phyloP scores from a whole-genome alignment of 805 yeast species.

The Yarrowia porcina region DNA sequence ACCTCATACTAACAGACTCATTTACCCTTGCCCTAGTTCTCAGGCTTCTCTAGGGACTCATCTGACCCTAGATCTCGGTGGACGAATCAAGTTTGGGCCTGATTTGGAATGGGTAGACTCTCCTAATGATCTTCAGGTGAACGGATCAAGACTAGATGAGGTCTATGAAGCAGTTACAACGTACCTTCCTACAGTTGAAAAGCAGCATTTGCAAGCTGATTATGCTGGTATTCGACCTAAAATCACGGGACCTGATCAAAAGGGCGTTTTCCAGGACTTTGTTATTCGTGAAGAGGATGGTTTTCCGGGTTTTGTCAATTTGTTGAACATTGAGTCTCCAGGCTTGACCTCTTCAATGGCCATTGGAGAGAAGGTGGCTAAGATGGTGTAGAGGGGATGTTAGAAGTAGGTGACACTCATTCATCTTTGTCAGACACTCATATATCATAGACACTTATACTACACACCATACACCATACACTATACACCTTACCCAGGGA shows the following conservation, averaged over 20 bases:
- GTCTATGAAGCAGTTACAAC: slow-evolving; percentile 58
- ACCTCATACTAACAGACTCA: slow-evolving; percentile 52
- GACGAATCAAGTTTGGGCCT: slow-evolving; percentile 80
- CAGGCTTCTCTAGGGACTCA: slow-evolving; percentile 82
- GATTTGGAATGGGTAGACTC: slow-evolving; percentile 74
- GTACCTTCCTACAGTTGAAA: slow-evolving; percentile 61
- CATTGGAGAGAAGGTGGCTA: slow-evolving; percentile 66
- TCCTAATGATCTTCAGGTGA: slow-evolving; percentile 37
- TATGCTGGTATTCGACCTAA: slow-evolving; percentile 88
- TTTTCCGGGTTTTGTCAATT: slow-evolving; percentile 72
- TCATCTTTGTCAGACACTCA: too few species aligned
- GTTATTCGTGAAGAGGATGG: slow-evolving; percentile 66
- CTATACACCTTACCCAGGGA: too few species aligned
- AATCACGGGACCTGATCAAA: slow-evolving; percentile 46
- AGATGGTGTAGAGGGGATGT: too few species aligned
- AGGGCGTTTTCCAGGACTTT: slow-evolving; percentile 62
- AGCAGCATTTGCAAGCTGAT: slow-evolving; percentile 55
- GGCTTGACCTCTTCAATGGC: slow-evolving; percentile 83
- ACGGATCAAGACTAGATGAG: slow-evolving; percentile 44
- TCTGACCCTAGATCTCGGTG: slow-evolving; percentile 76
- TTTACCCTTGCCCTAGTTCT: slow-evolving; percentile 80
- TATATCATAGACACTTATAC: too few species aligned
- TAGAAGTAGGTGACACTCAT: too few species aligned
- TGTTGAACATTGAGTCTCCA: slow-evolving; percentile 85
- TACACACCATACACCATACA: too few species aligned